Evolutionary conservation across 2,329 filamentous ascomycete species (phyloP), one percentile per base, ranked within the genome.

Genomic region (Tolypocladium nubicola): DNA sequence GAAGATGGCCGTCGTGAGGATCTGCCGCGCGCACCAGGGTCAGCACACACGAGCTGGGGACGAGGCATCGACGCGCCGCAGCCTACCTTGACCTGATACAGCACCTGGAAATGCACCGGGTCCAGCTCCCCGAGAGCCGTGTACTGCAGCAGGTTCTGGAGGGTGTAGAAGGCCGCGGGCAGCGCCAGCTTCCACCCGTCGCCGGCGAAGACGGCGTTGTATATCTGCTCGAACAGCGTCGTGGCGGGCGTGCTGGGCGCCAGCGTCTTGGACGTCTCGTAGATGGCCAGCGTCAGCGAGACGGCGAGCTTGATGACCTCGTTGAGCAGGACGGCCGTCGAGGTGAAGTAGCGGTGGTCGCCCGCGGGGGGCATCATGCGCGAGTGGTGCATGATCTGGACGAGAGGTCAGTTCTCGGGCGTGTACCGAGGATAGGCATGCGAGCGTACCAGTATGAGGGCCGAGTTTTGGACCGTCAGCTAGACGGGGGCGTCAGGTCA

Each of bases 101-200:
- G 84, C 59, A 96, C 86, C 71, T 97, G 92, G 68, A 97, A 97
- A 56, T 93, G 91, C 5, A 94, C 90, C 0, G 93, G 89, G 66
- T 96, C 90, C 65, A 97, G 73, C 64, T 97, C 97, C 60, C 89
- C 90, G 13, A 97, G 84, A 1, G 90, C 93, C 55, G 95, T 82
- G 67, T 97, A 99, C 70, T 97, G 90, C 56, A 97, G 75, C n/a
- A 89, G 88, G 68, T 97, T 97, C 66, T 97, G 90, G 35, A 97
- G 70, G 0, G 93, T 96, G 69, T 96, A 97, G 1, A 97, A 78
- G 5, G 85, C 80, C 4, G 93, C 94, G 0, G 93, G 94, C 47
- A 97, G 85, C 10, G 90, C 90, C 61, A 99, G 76, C 72, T 96
- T 96, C 93, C 93, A 97, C 63, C 91, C 91, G 68, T 97, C 94